A percentile compares a stretch with the other conserved stretches of the same genome.
phyloP scores from a whole-genome alignment of 148 eudicot species.

The Talinum fruticosum region DNA sequence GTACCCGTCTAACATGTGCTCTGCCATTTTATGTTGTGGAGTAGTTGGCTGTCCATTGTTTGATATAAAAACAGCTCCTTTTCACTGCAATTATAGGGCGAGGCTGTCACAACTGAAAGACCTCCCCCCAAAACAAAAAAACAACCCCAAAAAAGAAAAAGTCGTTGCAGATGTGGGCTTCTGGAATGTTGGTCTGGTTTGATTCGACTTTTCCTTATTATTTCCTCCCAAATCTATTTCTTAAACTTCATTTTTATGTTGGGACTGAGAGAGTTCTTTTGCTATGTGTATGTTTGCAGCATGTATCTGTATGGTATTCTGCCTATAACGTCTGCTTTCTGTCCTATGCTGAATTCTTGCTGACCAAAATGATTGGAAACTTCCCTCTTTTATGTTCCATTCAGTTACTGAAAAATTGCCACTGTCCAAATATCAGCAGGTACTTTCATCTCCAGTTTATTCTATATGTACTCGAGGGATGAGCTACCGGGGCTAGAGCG shows the following conservation, averaged over 20 bases:
- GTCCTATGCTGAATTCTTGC: not conserved
- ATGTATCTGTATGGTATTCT: not conserved
- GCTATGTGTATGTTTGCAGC: not conserved
- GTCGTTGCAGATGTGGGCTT: not conserved
- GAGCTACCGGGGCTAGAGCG: constrained; percentile 68
- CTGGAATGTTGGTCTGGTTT: not conserved
- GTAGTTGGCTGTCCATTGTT: not conserved
- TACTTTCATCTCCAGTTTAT: constrained; percentile 51
- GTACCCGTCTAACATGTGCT: not conserved
- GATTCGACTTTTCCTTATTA: not conserved
- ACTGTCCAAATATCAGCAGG: constrained; percentile 38
- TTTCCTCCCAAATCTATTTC: no score
- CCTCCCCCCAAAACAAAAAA: not conserved
- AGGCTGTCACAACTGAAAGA: not conserved
- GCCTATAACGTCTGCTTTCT: not conserved
- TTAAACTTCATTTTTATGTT: not conserved
- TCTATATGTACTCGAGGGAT: constrained; percentile 76
- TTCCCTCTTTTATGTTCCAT: constrained; percentile 3
- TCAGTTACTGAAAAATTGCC: constrained; percentile 1
- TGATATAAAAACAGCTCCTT: not conserved
- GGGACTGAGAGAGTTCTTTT: not conserved
- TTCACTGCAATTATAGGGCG: not conserved
- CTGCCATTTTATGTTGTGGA: not conserved
- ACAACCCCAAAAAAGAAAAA: not conserved
- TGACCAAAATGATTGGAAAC: not conserved